Percentiles rank a stretch among this genome's conserved stretches.
These are phyloP conservation scores for Kondoa malvinella DNA, from an alignment of 768 basidiomycete species.

Conservation along the genomic window DNA sequence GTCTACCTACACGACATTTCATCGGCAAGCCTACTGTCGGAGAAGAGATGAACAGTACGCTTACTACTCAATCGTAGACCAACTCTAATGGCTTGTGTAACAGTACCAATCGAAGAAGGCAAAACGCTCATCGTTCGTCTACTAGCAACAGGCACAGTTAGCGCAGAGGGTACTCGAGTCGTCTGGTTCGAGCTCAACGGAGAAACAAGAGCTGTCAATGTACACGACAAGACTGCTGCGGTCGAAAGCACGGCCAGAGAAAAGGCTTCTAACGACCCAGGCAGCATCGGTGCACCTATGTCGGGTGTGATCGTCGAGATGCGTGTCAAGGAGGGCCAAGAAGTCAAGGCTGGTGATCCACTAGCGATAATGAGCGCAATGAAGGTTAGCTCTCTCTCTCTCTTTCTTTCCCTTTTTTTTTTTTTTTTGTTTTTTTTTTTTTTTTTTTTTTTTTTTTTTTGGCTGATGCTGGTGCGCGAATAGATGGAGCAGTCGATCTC, in stretches of 20 bases:
- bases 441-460: no score
- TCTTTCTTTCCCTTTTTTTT: not conserved
- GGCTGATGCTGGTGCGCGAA: no score
- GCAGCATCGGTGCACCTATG: not conserved
- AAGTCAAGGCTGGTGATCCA: slow-evolving; percentile 96
- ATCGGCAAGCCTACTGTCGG: slow-evolving; percentile 74
- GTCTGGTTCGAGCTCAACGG: slow-evolving; percentile 70
- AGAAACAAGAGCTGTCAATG: slow-evolving; percentile 79
- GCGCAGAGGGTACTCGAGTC: slow-evolving; percentile 81
- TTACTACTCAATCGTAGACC: not conserved
- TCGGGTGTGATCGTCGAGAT: slow-evolving; percentile 90
- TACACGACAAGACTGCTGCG: slow-evolving; percentile 93
- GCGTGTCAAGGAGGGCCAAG: slow-evolving; percentile 89
- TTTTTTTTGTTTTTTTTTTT: no score
- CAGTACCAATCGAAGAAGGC: slow-evolving; percentile 48
- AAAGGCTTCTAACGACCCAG: slow-evolving; percentile 57
- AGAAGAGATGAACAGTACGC: slow-evolving; percentile 51
- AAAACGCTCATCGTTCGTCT: slow-evolving; percentile 92
- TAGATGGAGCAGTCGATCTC: slow-evolving; percentile 97
- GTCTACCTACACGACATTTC: slow-evolving; percentile 94
- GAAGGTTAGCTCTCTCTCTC: slow-evolving; percentile 31
- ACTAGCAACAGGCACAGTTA: slow-evolving; percentile 85
- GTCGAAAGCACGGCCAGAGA: slow-evolving; percentile 88
- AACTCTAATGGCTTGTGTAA: not conserved
- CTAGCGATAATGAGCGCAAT: slow-evolving; percentile 88